phyloP scores from a whole-genome alignment of 306 rosid species.

The Myrica gale region DNA sequence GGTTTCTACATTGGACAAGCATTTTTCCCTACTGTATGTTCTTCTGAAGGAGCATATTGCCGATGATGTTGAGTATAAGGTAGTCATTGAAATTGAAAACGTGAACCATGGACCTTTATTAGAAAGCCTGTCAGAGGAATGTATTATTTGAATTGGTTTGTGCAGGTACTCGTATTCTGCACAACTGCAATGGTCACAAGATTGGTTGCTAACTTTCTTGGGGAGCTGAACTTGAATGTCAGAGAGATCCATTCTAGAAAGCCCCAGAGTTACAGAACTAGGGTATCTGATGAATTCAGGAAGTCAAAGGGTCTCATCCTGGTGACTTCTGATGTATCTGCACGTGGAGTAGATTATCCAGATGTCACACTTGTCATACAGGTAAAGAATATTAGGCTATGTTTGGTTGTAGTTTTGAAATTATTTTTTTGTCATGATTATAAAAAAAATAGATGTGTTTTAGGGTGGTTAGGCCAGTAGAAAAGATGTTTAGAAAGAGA shows the following conservation, averaged over 20 bases:
- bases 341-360: slow-evolving; percentile 98
- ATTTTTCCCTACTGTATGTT: slow-evolving; percentile 59
- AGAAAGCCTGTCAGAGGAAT: neutral
- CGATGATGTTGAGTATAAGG: slow-evolving; percentile 90
- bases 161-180: slow-evolving; percentile 93
- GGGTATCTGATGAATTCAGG: slow-evolving; percentile 89
- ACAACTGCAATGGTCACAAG: slow-evolving; percentile 96
- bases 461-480: no score
- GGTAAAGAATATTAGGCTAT: slow-evolving; percentile 37
- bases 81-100: slow-evolving; percentile 13
- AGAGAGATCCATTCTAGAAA: slow-evolving; percentile 98
- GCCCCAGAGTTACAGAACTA: slow-evolving; percentile 84
- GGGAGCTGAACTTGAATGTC: slow-evolving; percentile 81
- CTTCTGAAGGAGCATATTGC: slow-evolving; percentile 87
- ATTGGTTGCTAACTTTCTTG: slow-evolving; percentile 80
- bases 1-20: slow-evolving; percentile 81
- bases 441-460: no score
- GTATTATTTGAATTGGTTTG: slow-evolving; percentile 30
- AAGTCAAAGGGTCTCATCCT: slow-evolving; percentile 88
- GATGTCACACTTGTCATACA: slow-evolving; percentile 91
- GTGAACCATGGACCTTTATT: slow-evolving; percentile 11
- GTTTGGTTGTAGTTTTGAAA: no score
- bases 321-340: slow-evolving; percentile 95
- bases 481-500: no score
- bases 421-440: no score